Percentiles rank a stretch among this genome's conserved stretches.
phyloP scores from a whole-genome alignment of 139 green algal genomes.

The Pedinophyceae sp. region DNA sequence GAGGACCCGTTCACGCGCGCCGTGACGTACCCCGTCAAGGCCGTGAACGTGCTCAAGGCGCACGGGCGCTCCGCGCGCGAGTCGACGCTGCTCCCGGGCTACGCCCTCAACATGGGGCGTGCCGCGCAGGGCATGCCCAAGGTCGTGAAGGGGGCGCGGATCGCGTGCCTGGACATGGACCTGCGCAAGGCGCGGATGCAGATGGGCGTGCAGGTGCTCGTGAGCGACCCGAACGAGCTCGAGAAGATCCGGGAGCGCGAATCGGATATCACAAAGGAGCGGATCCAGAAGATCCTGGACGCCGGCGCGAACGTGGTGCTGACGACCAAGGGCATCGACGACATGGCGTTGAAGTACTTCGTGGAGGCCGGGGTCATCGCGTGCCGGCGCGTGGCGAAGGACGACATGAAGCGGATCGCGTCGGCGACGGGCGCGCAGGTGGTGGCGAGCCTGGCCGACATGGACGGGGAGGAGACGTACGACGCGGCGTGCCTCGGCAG shows the following conservation, averaged over 20 bases:
- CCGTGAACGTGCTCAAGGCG: conserved; percentile 98
- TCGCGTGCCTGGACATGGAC: conserved; percentile 91
- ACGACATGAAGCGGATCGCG: conserved; percentile 87
- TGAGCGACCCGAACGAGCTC: conserved; percentile 89
- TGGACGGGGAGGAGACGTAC: conserved; percentile 94
- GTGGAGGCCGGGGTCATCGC: conserved; percentile 89
- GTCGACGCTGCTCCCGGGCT: conserved; percentile 75
- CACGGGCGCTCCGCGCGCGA: conserved; percentile 80
- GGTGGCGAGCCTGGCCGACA: conserved; percentile 81
- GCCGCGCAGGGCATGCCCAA: conserved; percentile 55
- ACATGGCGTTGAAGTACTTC: conserved; percentile 98
- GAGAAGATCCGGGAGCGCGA: conserved; percentile 88
- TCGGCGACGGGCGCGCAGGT: conserved; percentile 75
- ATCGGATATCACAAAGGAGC: conserved; percentile 87
- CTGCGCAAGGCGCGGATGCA: conserved; percentile 72
- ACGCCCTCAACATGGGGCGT: conserved; percentile 81
- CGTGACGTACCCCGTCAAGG: conserved; percentile 70
- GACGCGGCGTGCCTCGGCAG: conserved; percentile 51
- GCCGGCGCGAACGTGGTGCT: conserved; percentile 93
- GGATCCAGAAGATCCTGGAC: conserved; percentile 79
- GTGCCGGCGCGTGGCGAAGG: conserved; percentile 78
- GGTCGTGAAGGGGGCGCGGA: conserved; percentile 32
- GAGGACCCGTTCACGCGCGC: conserved; percentile 26
- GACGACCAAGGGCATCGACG: conserved; percentile 98
- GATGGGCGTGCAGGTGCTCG: conserved; percentile 75